Evolutionary conservation across 768 basidiomycete genomes (phyloP), one percentile per base, ranked within the genome.

Genomic region (Boletus pseudopeckii): DNA sequence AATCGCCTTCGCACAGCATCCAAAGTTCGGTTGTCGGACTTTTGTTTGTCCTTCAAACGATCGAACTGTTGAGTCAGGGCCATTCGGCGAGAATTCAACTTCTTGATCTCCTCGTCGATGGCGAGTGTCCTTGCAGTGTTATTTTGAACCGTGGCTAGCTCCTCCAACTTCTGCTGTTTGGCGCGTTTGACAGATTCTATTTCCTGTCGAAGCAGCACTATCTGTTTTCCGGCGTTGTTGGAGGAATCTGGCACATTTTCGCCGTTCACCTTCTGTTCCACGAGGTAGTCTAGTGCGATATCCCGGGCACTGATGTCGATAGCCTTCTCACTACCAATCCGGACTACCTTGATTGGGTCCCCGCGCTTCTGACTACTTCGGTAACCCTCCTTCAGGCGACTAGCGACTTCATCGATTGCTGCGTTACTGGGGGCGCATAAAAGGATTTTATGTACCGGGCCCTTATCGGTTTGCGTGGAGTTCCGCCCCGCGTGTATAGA

Each of bases 391-490:
- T 88, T 91, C 45, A 99, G 73, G 38, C 97, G 87, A 62, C 83
- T 80, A 7, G 92, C 90, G 17, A 99, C 86, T 74, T 99, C 97
- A 64, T 99, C 95, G 38, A 99, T 95, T 24, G 97, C 97, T 17
- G 97, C 97, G 70, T 99, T 99, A 72, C 92, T 95, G 2, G 97
- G 97, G 0, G 97, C 97, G 64, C 97, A 99, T 36, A 99, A 77
- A 17, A 99, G 80, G 40, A 98, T 77, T 66, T 88, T 89, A 55
- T 88, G 84, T 14, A 79, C 74, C 1, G 80, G 72, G 61, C 44
- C 69, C 60, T 69, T 78, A 57, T 79, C 78, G 30, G 68, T 66
- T 14, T 72, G 71, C 34, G 67, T 72, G 17, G 68, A 60, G 50
- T 57, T 68, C 49, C 68, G 74, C 20, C 84, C 82, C 28, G 75